These are phyloP conservation scores for Crithidia mellificae DNA, from an alignment of 208 protist genomes.

Conservation along the genomic window DNA sequence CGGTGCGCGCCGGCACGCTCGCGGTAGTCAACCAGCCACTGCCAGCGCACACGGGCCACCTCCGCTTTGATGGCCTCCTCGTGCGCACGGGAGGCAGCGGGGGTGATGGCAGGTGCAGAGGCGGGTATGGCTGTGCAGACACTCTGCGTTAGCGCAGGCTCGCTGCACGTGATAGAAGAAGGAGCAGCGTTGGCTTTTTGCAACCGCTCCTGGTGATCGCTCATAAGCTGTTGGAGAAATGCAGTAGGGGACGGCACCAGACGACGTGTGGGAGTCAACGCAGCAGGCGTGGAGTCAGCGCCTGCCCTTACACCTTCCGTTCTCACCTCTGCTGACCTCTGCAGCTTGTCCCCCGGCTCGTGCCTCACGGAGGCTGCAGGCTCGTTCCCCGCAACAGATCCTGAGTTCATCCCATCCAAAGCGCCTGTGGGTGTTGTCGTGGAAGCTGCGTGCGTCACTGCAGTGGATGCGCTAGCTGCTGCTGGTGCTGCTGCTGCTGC, in stretches of 20 bases:
- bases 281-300: not conserved
- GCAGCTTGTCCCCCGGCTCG: too few species aligned
- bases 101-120: not conserved
- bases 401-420: too few species aligned
- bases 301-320: too few species aligned
- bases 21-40: slow-evolving; percentile 73
- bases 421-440: too few species aligned
- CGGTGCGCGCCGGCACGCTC: slow-evolving; percentile 47
- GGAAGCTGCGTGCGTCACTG: not conserved
- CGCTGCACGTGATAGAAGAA: not conserved
- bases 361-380: too few species aligned
- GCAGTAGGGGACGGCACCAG: slow-evolving; percentile 30
- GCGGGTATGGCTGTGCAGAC: not conserved
- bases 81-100: slow-evolving; percentile 7
- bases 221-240: slow-evolving; percentile 26
- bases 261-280: not conserved
- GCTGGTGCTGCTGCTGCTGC: not conserved
- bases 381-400: too few species aligned
- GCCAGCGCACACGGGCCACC: slow-evolving; percentile 32
- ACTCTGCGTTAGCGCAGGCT: not conserved
- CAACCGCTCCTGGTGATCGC: not conserved
- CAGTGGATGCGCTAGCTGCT: not conserved
- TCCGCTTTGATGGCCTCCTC: slow-evolving; percentile 16
- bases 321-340: too few species aligned
- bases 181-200: not conserved